phyloP scores from a whole-genome alignment of 78 protist genomes.

The Paulinella micropora region DNA sequence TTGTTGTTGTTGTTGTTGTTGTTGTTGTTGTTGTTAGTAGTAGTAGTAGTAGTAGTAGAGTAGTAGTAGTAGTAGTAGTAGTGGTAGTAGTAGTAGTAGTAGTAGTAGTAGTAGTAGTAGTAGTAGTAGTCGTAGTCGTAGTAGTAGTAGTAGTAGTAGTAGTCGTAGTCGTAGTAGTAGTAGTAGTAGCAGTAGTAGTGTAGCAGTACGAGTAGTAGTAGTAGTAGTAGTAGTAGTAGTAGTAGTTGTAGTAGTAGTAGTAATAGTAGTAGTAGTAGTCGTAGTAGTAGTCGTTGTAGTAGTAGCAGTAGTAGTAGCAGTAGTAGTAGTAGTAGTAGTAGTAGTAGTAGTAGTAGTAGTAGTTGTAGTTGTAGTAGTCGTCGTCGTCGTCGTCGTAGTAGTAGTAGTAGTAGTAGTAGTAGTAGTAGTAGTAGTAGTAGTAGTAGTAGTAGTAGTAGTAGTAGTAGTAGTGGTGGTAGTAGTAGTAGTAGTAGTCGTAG shows the following conservation, averaged over 20 bases:
- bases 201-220: no score
- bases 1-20: no score
- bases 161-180: no score
- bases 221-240: neutral
- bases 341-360: neutral
- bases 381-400: neutral
- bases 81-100: neutral
- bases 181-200: no score
- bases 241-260: neutral
- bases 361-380: neutral
- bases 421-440: neutral
- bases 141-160: neutral
- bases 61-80: neutral
- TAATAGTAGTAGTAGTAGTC: neutral
- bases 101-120: neutral
- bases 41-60: no score
- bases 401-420: neutral
- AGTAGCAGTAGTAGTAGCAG: neutral
- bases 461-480: neutral
- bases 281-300: neutral
- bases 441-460: neutral
- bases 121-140: neutral
- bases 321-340: neutral
- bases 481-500: neutral
- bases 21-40: no score